Conservation (phyloP, 257 asterid species). For the Avicennia marina region DNA sequence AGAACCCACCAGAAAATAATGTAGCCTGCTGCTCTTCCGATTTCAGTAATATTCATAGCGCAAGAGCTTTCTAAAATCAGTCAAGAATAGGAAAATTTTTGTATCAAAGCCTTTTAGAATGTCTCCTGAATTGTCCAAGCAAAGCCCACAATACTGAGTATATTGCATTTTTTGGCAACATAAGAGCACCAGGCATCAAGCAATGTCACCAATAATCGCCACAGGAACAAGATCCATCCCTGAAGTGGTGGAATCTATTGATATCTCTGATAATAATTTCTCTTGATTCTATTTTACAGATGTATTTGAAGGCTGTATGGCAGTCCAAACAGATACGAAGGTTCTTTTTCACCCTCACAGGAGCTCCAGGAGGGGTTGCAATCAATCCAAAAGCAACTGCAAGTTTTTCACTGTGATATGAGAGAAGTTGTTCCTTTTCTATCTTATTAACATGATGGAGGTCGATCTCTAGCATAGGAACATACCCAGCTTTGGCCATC, state of each 20-base stretch:
- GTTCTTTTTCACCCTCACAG: slow-evolving; percentile 74
- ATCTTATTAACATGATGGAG: slow-evolving; percentile 57
- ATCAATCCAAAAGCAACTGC: slow-evolving; percentile 78
- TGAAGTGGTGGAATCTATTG: slow-evolving; percentile 80
- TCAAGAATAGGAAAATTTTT: background rate
- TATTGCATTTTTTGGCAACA: slow-evolving; percentile 8
- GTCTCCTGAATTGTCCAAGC: background rate
- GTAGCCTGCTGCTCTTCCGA: background rate
- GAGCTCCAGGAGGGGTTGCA: slow-evolving; percentile 63
- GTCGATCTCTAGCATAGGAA: slow-evolving; percentile 56
- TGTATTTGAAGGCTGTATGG: slow-evolving; percentile 68
- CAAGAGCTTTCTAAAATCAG: background rate
- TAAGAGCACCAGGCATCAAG: background rate
- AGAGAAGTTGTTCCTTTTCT: slow-evolving; percentile 64
- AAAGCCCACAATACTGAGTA: background rate
- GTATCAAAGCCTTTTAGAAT: background rate
- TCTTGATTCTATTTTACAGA: slow-evolving; percentile 56
- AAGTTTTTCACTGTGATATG: slow-evolving; percentile 74
- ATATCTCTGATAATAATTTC: slow-evolving; percentile 66
- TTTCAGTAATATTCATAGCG: background rate
- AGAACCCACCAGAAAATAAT: background rate
- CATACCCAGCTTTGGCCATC: slow-evolving; percentile 69
- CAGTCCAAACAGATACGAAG: slow-evolving; percentile 79
- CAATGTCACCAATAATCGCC: slow-evolving; percentile 66
- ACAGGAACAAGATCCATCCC: slow-evolving; percentile 72